Conservation (phyloP, 129 eudicot genomes). For the Deinandra increscens region DNA sequence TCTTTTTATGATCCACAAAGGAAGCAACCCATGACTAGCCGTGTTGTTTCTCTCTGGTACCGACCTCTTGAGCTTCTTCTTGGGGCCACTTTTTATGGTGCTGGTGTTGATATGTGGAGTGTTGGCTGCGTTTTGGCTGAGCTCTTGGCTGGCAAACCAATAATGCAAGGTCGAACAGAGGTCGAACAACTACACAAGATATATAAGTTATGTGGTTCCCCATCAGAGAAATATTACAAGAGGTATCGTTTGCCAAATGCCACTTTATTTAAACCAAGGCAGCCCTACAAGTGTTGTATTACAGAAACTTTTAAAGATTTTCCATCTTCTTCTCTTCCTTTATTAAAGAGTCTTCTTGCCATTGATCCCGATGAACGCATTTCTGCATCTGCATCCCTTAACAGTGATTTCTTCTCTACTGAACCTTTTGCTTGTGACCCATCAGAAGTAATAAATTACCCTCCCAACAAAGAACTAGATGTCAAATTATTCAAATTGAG, state of each 20-base stretch:
- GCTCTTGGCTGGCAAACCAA: constrained; percentile 86
- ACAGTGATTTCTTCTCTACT: constrained; percentile 69
- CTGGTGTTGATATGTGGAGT: constrained; percentile 93
- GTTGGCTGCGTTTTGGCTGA: constrained; percentile 97
- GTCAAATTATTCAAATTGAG: constrained; percentile 76
- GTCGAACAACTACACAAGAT: constrained; percentile 90
- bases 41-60: constrained; percentile 93
- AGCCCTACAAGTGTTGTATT: constrained; percentile 75
- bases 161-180: constrained; percentile 95
- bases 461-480: constrained; percentile 94
- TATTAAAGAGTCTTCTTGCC: constrained; percentile 69
- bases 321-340: constrained; percentile 76
- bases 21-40: constrained; percentile 75
- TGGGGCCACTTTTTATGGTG: constrained; percentile 86
- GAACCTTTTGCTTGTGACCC: constrained; percentile 94
- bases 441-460: constrained; percentile 80
- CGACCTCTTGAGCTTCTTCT: constrained; percentile 93
- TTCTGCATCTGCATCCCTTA: constrained; percentile 64
- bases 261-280: constrained; percentile 84
- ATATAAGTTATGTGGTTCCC: constrained; percentile 90
- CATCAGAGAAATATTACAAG: constrained; percentile 93
- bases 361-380: constrained; percentile 79
- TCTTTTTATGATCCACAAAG: constrained; percentile 52
- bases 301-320: constrained; percentile 74
- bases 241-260: constrained; percentile 81